Evolutionary conservation across 495 filamentous ascomycete genomes (phyloP).

Genomic region (Penicillium cataractarum): DNA sequence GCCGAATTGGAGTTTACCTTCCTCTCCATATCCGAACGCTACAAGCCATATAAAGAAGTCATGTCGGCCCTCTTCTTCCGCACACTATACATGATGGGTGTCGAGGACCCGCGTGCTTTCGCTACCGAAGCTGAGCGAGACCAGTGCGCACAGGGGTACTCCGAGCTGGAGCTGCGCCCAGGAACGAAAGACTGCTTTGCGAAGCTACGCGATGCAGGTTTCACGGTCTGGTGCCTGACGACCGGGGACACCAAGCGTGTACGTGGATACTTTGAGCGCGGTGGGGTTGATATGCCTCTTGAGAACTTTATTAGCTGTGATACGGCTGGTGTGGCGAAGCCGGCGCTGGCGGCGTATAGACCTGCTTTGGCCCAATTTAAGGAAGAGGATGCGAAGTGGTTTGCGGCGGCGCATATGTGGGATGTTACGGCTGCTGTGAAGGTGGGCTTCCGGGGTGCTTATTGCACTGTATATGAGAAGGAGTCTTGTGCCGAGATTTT

Average conservation of each 20-base stretch:
- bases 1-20: slow-evolving; percentile 48
- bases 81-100: slow-evolving; percentile 40
- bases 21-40: slow-evolving; percentile 44
- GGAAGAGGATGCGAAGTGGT: slow-evolving; percentile 31
- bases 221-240: slow-evolving; percentile 49
- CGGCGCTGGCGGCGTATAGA: slow-evolving; percentile 36
- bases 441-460: slow-evolving; percentile 36
- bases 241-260: slow-evolving; percentile 44
- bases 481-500: slow-evolving; percentile 38
- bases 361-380: slow-evolving; percentile 12
- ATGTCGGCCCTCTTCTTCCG: slow-evolving; percentile 45
- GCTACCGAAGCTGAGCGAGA: slow-evolving; percentile 42
- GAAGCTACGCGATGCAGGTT: slow-evolving; percentile 36
- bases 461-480: slow-evolving; percentile 40
- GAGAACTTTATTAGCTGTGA: slow-evolving; percentile 48
- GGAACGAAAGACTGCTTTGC: slow-evolving; percentile 36
- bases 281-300: slow-evolving; percentile 39
- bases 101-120: slow-evolving; percentile 38
- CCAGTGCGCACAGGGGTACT: slow-evolving; percentile 33
- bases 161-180: slow-evolving; percentile 31
- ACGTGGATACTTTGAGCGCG: slow-evolving; percentile 41
- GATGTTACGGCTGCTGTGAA: slow-evolving; percentile 41
- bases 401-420: slow-evolving; percentile 48
- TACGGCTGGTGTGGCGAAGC: slow-evolving; percentile 34
- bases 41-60: slow-evolving; percentile 38